These are phyloP conservation scores for Botryotinia globosa DNA, from an alignment of 2,329 filamentous ascomycete genomes.

Conservation along the genomic window DNA sequence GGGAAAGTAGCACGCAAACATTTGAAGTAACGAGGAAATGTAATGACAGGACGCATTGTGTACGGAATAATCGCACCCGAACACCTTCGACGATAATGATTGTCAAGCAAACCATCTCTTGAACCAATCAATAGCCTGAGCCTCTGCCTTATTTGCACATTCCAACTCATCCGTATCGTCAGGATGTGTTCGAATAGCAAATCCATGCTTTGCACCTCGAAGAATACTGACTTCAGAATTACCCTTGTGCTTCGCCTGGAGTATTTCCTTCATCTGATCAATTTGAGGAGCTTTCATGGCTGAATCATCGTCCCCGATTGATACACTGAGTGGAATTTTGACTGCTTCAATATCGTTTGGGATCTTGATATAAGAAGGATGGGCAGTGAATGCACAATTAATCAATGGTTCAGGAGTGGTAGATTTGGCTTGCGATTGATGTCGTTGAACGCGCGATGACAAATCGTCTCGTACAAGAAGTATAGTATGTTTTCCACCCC, in stretches of 20 bases:
- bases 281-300: conserved; percentile 38
- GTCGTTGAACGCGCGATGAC: conserved; percentile 27
- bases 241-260: conserved; percentile 35
- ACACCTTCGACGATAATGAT: neutral
- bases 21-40: neutral
- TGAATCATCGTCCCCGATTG: conserved; percentile 47
- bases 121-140: conserved; percentile 43
- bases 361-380: conserved; percentile 50
- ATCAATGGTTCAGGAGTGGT: conserved; percentile 39
- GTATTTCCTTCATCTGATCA: conserved; percentile 31
- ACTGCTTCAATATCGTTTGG: conserved; percentile 43
- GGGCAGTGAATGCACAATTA: conserved; percentile 52
- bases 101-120: conserved; percentile 24
- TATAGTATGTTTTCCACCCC: conserved; percentile 57
- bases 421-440: conserved; percentile 22
- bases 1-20: neutral
- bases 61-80: neutral
- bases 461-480: conserved; percentile 45
- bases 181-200: conserved; percentile 41
- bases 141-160: conserved; percentile 38
- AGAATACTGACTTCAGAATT: conserved; percentile 39
- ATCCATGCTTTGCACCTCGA: conserved; percentile 43
- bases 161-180: conserved; percentile 38
- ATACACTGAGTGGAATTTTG: conserved; percentile 46
- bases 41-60: neutral